Conservation (phyloP, 768 basidiomycete genomes). For the Podaxis sp. region DNA sequence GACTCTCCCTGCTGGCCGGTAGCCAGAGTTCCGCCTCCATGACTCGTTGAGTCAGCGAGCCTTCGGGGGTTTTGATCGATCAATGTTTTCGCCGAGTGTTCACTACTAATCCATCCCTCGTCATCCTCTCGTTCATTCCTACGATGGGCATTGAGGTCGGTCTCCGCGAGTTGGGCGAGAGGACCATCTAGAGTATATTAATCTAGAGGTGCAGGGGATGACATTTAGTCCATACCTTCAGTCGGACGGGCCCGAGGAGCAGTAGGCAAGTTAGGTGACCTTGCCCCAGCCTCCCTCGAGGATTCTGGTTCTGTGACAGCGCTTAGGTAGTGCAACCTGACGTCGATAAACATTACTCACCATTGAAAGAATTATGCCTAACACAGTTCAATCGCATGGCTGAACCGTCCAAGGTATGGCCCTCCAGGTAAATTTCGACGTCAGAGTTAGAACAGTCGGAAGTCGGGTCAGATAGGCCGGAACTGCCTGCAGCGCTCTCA, state of each 20-base stretch:
- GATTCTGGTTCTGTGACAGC: not conserved
- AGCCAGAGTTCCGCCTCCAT: not conserved
- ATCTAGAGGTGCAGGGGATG: not conserved
- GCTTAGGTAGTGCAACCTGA: not conserved
- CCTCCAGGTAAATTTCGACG: slow-evolving; percentile 35
- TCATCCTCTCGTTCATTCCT: not conserved
- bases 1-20: slow-evolving; percentile 6
- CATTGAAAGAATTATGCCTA: slow-evolving; percentile 10
- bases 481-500: slow-evolving; percentile 9
- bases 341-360: slow-evolving; percentile 11
- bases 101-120: slow-evolving; percentile 8
- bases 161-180: not conserved
- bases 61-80: not conserved
- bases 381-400: slow-evolving; percentile 22
- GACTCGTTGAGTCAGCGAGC: not conserved
- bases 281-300: not conserved
- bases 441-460: slow-evolving; percentile 20
- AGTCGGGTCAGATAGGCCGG: slow-evolving; percentile 1
- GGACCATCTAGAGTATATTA: not conserved
- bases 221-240: not conserved
- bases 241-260: no score
- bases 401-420: slow-evolving; percentile 30
- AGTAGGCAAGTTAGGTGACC: not conserved
- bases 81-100: not conserved
- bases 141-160: not conserved